Conservation (phyloP, 805 yeast species). For the Wickerhamiella occidentalis region DNA sequence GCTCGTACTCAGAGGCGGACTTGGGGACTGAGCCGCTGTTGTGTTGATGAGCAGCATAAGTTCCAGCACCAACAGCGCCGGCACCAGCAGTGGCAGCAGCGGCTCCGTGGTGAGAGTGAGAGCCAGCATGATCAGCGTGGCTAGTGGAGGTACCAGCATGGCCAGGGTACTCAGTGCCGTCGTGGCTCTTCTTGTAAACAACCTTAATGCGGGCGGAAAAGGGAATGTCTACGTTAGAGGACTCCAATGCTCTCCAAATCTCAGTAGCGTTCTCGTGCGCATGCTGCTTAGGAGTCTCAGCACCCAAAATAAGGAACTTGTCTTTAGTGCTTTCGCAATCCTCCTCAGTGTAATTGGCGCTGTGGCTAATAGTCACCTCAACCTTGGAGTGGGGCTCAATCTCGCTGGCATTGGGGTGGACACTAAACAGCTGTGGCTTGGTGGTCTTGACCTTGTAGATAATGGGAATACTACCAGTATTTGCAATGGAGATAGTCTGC, state of each 20-base stretch:
- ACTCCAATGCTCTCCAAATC: slow-evolving; percentile 63
- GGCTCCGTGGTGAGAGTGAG: not conserved
- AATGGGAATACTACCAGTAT: slow-evolving; percentile 43
- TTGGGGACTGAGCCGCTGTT: not conserved
- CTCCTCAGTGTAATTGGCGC: slow-evolving; percentile 55
- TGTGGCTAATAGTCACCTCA: slow-evolving; percentile 67
- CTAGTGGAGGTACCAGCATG: not conserved
- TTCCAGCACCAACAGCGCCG: slow-evolving; percentile 22
- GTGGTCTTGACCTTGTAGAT: slow-evolving; percentile 97
- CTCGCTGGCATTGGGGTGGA: slow-evolving; percentile 85
- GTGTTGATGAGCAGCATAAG: not conserved
- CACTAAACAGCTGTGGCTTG: slow-evolving; percentile 90
- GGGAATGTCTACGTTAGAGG: slow-evolving; percentile 12
- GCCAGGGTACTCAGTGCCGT: not conserved
- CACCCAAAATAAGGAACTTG: slow-evolving; percentile 79
- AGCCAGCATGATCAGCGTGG: not conserved
- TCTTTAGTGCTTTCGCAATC: slow-evolving; percentile 72
- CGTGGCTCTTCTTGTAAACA: slow-evolving; percentile 1
- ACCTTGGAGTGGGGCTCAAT: slow-evolving; percentile 61
- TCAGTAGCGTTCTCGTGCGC: slow-evolving; percentile 41
- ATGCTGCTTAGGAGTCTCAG: slow-evolving; percentile 53
- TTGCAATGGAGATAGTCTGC: slow-evolving; percentile 20
- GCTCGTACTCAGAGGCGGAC: not conserved
- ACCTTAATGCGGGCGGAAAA: not conserved
- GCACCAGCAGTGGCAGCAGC: slow-evolving; percentile 10